Evolutionary conservation across 106 monocot species (phyloP), one percentile per base, ranked within the genome.

Genomic region (Phalaenopsis aphrodite): DNA sequence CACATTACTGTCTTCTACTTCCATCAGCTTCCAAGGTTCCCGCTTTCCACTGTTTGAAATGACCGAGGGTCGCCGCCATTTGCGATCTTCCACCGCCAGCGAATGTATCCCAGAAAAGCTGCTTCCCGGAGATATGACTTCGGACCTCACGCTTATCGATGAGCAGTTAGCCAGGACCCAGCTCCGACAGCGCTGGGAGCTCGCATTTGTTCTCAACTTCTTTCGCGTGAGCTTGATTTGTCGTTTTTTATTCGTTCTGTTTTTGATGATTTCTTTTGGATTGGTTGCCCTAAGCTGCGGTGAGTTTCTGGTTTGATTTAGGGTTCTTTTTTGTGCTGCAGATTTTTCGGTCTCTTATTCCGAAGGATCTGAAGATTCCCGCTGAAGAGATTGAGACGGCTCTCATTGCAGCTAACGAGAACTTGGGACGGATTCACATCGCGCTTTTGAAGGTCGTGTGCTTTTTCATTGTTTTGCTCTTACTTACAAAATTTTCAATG

Each of bases 161-260:
- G 7, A 73, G 7, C 69, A 89, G 61, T 37, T 65, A 19, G 72
- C 85, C 2, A 55, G 80, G 81, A 24, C 23, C 3, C 79, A 65
- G 45, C 87, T 92, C 45, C 92, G 92, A 48, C 80, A 75, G 80
- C 85, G 87, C 41, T 92, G 92, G 92, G 87, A 92, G 83, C 81
- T 89, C 55, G 92, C 92, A 8, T 89, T 87, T 9, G 92, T 89
- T 39, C 85, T 92, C 37, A 83, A 89, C 76, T 92, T 92, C 69
- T 55, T 92, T 14, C 77, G 80, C 30, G 92, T 92, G 49, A 72
- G 81, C n/a, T 52, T 66, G n/a, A 3, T 23, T 43, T 42, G 5
- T 16, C 38, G 15, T 65, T 24, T 74, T 42, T 46, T 78, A 30
- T 10, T 72, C 48, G 47, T n/a, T 83, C 47, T 3, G 46, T 19